Evolutionary conservation across 139 green algal genomes (phyloP).

Genomic region (Tetraselmis chui): DNA sequence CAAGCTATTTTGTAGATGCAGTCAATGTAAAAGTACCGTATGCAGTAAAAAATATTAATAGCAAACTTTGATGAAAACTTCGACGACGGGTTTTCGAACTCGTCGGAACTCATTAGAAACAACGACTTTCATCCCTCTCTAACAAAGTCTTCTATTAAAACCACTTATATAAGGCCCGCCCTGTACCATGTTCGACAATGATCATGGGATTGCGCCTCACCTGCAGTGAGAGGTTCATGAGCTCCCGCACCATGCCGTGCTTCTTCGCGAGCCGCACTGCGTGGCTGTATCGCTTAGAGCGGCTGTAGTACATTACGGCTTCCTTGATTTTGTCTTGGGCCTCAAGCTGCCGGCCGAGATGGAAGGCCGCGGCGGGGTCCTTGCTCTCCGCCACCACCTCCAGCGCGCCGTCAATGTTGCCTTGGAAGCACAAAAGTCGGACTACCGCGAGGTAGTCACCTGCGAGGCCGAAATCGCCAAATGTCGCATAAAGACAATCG

Average conservation of each 20-base stretch:
- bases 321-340: constrained; percentile 21
- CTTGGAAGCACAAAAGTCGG: constrained; percentile 46
- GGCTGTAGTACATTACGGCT: constrained; percentile 30
- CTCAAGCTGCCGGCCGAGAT: constrained; percentile 69
- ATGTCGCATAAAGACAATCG: too few species aligned
- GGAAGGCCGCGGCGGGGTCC: constrained; percentile 60
- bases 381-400: constrained; percentile 16
- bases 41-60: too few species aligned
- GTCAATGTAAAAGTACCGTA: too few species aligned
- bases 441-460: constrained; percentile 51
- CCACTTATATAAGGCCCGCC: neutral
- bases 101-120: too few species aligned
- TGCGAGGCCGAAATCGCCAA: too few species aligned
- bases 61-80: too few species aligned
- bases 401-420: constrained; percentile 41
- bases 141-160: neutral
- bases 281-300: constrained; percentile 19
- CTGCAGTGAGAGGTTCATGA: constrained; percentile 33
- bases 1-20: too few species aligned
- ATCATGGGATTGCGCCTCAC: too few species aligned
- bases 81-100: too few species aligned
- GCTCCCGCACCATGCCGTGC: constrained; percentile 34
- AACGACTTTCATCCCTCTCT: too few species aligned
- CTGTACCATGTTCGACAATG: neutral
- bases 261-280: constrained; percentile 28